A percentile compares a stretch with the other conserved stretches of the same genome.
phyloP scores from a whole-genome alignment of 441 rosid species.

The Erodium trifolium region DNA sequence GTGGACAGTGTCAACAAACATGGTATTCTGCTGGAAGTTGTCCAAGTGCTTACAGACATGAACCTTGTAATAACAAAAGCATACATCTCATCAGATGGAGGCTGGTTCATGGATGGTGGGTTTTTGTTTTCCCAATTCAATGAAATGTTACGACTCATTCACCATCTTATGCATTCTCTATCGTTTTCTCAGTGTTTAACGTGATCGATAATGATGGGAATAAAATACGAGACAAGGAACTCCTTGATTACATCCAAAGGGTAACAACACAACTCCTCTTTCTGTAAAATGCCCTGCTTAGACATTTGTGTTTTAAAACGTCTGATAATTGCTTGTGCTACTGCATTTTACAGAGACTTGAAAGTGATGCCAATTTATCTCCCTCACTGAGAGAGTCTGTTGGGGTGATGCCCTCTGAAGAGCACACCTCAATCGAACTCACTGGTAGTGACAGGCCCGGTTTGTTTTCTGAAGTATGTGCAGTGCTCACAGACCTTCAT shows the following conservation, averaged over 20 bases:
- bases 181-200: constrained; percentile 53
- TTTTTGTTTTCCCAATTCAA: constrained; percentile 14
- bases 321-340: constrained; percentile 11
- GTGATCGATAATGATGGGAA: constrained; percentile 65
- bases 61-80: constrained; percentile 77
- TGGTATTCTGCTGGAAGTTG: constrained; percentile 79
- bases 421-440: constrained; percentile 79
- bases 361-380: constrained; percentile 52
- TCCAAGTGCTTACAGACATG: constrained; percentile 83
- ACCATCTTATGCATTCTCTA: constrained; percentile 6
- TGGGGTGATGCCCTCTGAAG: constrained; percentile 77
- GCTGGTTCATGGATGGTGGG: constrained; percentile 93
- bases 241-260: constrained; percentile 53
- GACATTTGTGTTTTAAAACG: no score
- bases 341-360: constrained; percentile 52
- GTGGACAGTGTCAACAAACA: constrained; percentile 77
- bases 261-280: constrained; percentile 26
- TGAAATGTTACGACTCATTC: not conserved
- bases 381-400: constrained; percentile 59
- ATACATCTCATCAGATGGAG: constrained; percentile 80
- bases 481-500: constrained; percentile 67
- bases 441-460: constrained; percentile 84
- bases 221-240: constrained; percentile 69
- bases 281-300: no score
- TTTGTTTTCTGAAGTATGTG: constrained; percentile 80